These are phyloP conservation scores for Hibiscus tridactylites DNA, from an alignment of 345 rosid genomes.

Conservation along the genomic window DNA sequence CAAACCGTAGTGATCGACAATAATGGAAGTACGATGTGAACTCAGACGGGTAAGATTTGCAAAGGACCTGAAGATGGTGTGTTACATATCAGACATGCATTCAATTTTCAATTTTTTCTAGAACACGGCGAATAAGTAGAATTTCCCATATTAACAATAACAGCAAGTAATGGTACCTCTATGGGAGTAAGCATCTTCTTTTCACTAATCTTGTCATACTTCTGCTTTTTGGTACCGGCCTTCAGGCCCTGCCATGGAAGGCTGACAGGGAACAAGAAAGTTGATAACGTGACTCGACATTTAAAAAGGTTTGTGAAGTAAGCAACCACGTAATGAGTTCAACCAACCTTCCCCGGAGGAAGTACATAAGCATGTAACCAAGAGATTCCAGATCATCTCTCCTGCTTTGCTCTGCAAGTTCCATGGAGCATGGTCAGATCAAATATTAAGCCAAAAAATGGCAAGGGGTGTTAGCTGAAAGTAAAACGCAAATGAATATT, in stretches of 20 bases:
- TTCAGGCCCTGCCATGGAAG: constrained; percentile 98
- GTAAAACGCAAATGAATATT: background rate
- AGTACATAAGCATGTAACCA: constrained; percentile 97
- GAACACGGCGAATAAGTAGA: background rate
- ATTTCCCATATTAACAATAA: background rate
- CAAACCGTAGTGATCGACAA: constrained; percentile 88
- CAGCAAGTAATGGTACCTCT: constrained; percentile 46
- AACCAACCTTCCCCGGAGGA: constrained; percentile 84
- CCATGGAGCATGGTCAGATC: constrained; percentile 1
- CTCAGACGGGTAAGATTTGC: constrained; percentile 79
- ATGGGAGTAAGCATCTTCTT: constrained; percentile 87
- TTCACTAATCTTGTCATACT: constrained; percentile 93
- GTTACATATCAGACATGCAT: background rate
- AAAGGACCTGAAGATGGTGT: constrained; percentile 50
- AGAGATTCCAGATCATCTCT: constrained; percentile 99
- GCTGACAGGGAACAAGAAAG: constrained; percentile 32
- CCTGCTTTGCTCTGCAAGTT: constrained; percentile 87
- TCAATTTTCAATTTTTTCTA: background rate
- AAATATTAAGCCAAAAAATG: background rate
- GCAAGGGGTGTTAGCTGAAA: background rate
- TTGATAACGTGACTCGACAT: background rate
- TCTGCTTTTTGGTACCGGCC: constrained; percentile 96
- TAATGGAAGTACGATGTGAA: constrained; percentile 93
- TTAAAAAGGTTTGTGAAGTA: background rate
- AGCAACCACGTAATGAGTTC: constrained; percentile 2